phyloP scores from a whole-genome alignment of 2,329 filamentous ascomycete genomes.

The Exserohilum turcica region DNA sequence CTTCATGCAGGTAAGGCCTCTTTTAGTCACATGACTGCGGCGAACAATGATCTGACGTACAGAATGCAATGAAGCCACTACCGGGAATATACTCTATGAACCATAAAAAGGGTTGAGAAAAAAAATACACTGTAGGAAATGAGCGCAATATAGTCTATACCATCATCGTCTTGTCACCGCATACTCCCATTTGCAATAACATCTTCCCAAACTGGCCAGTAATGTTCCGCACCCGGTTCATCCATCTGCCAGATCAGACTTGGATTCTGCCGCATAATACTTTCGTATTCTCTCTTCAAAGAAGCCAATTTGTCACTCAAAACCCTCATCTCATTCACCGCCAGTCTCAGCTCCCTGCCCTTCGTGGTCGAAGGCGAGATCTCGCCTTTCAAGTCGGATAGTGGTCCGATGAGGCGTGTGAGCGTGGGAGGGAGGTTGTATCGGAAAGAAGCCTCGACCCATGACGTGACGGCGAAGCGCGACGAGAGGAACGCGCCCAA shows the following conservation, averaged over 20 bases:
- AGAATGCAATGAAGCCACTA: background rate
- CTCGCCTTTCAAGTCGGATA: constrained; percentile 25
- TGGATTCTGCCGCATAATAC: constrained; percentile 30
- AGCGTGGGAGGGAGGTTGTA: constrained; percentile 39
- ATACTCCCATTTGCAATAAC: background rate
- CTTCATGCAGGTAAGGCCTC: no score
- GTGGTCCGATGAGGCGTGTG: constrained; percentile 33
- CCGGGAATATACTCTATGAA: background rate
- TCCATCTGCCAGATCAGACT: constrained; percentile 38
- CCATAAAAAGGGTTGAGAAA: background rate
- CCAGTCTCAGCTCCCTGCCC: constrained; percentile 33
- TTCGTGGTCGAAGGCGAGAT: constrained; percentile 30
- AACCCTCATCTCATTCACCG: constrained; percentile 27
- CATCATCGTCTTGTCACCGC: background rate
- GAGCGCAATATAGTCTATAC: background rate
- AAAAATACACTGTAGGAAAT: background rate
- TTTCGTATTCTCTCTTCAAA: constrained; percentile 29
- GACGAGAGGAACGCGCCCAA: constrained; percentile 34
- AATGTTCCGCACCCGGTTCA: constrained; percentile 5
- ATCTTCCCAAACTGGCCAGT: constrained; percentile 27
- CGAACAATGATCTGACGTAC: background rate
- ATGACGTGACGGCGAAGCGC: constrained; percentile 33
- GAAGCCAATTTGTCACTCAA: constrained; percentile 31
- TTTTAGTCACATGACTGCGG: no score
- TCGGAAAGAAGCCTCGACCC: constrained; percentile 42